A percentile compares a stretch with the other conserved stretches of the same genome.
Evolutionary conservation across 768 basidiomycete genomes (phyloP).

Genomic region (Lanmaoa rubissima): DNA sequence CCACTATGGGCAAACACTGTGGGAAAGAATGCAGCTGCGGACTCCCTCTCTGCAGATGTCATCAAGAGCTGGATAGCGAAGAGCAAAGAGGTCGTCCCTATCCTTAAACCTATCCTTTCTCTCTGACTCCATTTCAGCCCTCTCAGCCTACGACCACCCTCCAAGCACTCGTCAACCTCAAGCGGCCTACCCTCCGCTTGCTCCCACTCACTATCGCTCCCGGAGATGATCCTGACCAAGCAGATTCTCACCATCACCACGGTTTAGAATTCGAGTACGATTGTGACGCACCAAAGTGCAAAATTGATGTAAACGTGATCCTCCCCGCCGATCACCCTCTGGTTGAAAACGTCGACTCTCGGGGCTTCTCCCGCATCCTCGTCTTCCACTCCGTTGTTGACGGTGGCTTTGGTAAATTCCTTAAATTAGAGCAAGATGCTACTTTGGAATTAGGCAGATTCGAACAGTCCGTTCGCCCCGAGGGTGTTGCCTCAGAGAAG

Average conservation of each 20-base stretch:
- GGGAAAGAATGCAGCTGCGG: conserved; percentile 62
- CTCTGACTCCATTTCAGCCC: conserved; percentile 40
- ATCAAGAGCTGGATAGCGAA: conserved; percentile 84
- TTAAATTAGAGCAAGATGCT: conserved; percentile 76
- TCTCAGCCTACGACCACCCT: conserved; percentile 88
- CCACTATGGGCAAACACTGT: conserved; percentile 67
- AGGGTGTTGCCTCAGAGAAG: conserved; percentile 10
- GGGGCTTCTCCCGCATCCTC: conserved; percentile 30
- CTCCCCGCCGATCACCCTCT: conserved; percentile 65
- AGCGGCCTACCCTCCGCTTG: conserved; percentile 81
- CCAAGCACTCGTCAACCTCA: conserved; percentile 92
- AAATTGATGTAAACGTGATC: conserved; percentile 74
- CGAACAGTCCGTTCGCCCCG: conserved; percentile 37
- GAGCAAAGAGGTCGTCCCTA: conserved; percentile 67
- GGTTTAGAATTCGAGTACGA: conserved; percentile 91
- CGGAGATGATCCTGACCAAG: conserved; percentile 45
- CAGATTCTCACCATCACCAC: conserved; percentile 60
- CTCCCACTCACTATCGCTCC: conserved; percentile 54
- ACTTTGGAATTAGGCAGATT: conserved; percentile 79
- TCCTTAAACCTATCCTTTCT: not conserved
- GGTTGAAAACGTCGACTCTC: conserved; percentile 36
- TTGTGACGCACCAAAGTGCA: conserved; percentile 83
- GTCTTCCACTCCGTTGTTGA: conserved; percentile 56
- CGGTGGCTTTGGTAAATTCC: conserved; percentile 77
- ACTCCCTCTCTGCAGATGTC: conserved; percentile 78